phyloP scores from a whole-genome alignment of 192 early-diverging fungal species.

The Coemansia sp. region DNA sequence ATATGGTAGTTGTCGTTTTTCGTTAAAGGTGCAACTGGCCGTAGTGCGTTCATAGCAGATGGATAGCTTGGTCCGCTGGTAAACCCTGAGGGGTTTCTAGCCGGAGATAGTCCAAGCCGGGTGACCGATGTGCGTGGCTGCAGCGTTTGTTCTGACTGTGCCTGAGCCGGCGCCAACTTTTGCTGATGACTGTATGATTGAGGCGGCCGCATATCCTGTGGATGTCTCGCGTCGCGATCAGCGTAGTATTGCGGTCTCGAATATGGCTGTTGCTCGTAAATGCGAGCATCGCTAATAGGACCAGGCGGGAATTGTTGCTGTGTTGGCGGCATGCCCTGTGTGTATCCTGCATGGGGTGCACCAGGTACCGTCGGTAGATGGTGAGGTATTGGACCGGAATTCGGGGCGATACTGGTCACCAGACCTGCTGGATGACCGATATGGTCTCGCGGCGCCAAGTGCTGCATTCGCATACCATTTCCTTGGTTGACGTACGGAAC shows the following conservation, averaged over 20 bases:
- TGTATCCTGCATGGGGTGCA: not conserved
- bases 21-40: not conserved
- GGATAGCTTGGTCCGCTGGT: not conserved
- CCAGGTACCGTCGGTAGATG: not conserved
- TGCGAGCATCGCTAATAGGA: not conserved
- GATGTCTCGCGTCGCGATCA: not conserved
- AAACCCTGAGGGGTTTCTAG: not conserved
- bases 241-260: not conserved
- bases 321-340: not conserved
- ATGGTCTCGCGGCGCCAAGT: not conserved
- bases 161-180: not conserved
- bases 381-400: not conserved
- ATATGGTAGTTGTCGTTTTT: not conserved
- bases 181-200: not conserved
- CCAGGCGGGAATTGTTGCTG: not conserved
- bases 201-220: conserved; percentile 6
- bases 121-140: not conserved
- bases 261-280: not conserved
- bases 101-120: not conserved
- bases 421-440: not conserved
- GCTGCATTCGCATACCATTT: conserved; percentile 1
- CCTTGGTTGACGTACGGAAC: not conserved
- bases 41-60: not conserved
- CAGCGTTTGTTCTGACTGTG: not conserved
- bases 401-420: not conserved